A percentile compares a stretch with the other conserved stretches of the same genome.
These are phyloP conservation scores for Ascochyta fabae DNA, from an alignment of 2,329 filamentous ascomycete genomes.

Conservation along the genomic window DNA sequence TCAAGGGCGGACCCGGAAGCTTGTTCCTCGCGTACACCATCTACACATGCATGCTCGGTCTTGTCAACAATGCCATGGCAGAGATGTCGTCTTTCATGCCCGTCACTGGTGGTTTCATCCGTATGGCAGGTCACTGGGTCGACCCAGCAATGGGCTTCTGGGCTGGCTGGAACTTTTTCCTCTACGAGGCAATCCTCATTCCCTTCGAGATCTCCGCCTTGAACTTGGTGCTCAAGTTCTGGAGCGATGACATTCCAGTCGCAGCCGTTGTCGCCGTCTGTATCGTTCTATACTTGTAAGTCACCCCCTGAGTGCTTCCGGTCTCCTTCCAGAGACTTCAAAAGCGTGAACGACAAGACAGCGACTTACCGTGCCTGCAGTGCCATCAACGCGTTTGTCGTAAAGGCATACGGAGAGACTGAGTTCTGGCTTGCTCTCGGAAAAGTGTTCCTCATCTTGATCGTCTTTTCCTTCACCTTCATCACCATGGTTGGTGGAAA, in stretches of 20 bases:
- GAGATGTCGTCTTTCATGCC: constrained; percentile 69
- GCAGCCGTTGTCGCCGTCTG: constrained; percentile 45
- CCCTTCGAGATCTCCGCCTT: constrained; percentile 56
- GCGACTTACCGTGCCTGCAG: no score
- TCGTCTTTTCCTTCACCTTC: constrained; percentile 51
- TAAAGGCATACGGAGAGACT: constrained; percentile 49
- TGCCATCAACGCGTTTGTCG: constrained; percentile 48
- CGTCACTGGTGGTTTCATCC: constrained; percentile 66
- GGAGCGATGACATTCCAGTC: constrained; percentile 53
- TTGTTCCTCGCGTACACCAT: constrained; percentile 64
- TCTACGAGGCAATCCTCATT: constrained; percentile 55
- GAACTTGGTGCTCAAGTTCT: constrained; percentile 41
- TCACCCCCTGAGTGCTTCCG: no score
- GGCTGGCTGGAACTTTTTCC: constrained; percentile 56
- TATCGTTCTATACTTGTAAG: constrained; percentile 45
- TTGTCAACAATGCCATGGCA: constrained; percentile 68
- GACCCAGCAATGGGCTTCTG: constrained; percentile 62
- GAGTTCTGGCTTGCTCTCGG: constrained; percentile 50
- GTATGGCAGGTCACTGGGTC: constrained; percentile 67
- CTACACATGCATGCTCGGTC: constrained; percentile 60
- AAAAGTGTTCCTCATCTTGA: constrained; percentile 52
- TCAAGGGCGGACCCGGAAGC: constrained; percentile 55
- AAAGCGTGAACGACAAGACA: no score
- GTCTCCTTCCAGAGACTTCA: no score
- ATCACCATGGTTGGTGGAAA: constrained; percentile 53